Evolutionary conservation across 179 eudicot genomes (phyloP).

Genomic region (Carnegiea gigantea): DNA sequence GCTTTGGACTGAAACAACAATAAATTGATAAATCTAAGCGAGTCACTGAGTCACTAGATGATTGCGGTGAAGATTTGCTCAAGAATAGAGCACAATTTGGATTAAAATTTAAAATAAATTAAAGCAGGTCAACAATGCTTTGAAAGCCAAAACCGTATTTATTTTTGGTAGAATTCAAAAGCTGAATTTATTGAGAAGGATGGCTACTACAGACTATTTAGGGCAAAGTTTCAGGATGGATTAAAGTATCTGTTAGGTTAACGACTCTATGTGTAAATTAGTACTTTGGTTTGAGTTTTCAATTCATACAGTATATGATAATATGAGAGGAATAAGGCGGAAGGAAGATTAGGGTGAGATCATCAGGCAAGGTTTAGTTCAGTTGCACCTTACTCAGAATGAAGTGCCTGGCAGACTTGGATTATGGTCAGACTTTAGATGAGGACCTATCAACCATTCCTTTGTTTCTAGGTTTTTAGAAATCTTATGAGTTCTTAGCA

Average conservation of each 20-base stretch:
- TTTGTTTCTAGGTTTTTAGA: background rate
- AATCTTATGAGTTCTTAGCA: background rate
- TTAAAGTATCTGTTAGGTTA: background rate
- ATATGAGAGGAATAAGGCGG: too few relatives aligned
- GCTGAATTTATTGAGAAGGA: background rate
- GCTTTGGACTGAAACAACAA: background rate
- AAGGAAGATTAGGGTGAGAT: too few relatives aligned
- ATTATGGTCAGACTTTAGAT: background rate
- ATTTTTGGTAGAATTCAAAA: background rate
- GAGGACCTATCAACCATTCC: background rate
- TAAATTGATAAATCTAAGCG: background rate
- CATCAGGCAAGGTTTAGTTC: too few relatives aligned
- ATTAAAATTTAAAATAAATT: background rate
- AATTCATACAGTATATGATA: too few relatives aligned
- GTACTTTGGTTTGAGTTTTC: too few relatives aligned
- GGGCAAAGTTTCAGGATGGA: background rate
- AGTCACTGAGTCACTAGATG: background rate
- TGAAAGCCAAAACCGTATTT: background rate
- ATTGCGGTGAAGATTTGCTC: slow-evolving; percentile 1
- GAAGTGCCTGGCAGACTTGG: background rate
- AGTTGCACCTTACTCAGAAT: background rate
- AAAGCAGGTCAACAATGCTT: background rate
- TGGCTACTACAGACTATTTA: background rate
- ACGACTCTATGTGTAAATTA: background rate
- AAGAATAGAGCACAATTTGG: background rate